A percentile compares a stretch with the other conserved stretches of the same genome.
These are phyloP conservation scores for Mollisia scopiformis DNA, from an alignment of 2,329 filamentous ascomycete genomes.

Conservation along the genomic window DNA sequence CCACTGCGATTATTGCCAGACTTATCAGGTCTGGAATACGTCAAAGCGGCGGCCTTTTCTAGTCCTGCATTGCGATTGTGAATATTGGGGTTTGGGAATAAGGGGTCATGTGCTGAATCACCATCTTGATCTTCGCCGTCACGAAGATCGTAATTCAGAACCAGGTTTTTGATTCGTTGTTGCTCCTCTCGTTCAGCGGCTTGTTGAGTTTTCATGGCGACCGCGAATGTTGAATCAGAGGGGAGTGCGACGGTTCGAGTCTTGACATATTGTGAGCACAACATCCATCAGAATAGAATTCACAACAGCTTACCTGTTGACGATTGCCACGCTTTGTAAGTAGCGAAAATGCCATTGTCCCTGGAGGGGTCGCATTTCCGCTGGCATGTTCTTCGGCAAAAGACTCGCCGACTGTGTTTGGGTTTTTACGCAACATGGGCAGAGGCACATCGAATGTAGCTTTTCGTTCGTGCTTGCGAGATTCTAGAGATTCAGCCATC, in stretches of 20 bases:
- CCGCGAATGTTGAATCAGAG: conserved; percentile 89
- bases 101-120: conserved; percentile 55
- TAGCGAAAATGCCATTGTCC: conserved; percentile 95
- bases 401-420: conserved; percentile 38
- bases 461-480: conserved; percentile 94
- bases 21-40: conserved; percentile 38
- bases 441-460: conserved; percentile 94
- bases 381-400: conserved; percentile 43
- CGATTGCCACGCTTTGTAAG: conserved; percentile 96
- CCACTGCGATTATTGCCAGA: conserved; percentile 54
- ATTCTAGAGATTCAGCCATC: conserved; percentile 97
- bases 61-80: conserved; percentile 56
- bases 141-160: conserved; percentile 92
- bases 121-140: conserved; percentile 81
- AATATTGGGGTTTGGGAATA: conserved; percentile 53
- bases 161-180: conserved; percentile 96
- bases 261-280: conserved; percentile 46
- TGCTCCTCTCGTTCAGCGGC: conserved; percentile 95
- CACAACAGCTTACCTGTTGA: conserved; percentile 70
- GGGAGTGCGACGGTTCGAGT: conserved; percentile 89
- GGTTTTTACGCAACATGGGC: conserved; percentile 75
- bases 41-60: conserved; percentile 51
- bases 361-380: conserved; percentile 37
- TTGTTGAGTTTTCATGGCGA: conserved; percentile 95
- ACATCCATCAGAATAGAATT: not conserved